Percentiles rank a stretch among this genome's conserved stretches.
These are phyloP conservation scores for Diaporthe ilicicola DNA, from an alignment of 2,329 filamentous ascomycete species.

Conservation along the genomic window DNA sequence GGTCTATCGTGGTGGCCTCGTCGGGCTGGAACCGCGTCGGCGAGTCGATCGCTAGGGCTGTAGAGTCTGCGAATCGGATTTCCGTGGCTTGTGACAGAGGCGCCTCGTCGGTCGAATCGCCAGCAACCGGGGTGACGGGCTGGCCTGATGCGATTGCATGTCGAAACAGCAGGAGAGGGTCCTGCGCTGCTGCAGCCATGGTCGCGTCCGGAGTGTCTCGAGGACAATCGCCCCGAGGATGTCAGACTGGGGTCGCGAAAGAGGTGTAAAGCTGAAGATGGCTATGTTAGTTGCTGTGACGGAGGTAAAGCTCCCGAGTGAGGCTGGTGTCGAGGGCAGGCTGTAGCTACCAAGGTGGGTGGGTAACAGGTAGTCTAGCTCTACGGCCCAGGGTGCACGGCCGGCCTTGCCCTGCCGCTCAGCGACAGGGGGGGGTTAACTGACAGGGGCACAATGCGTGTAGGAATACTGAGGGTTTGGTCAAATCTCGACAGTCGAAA, in stretches of 20 bases:
- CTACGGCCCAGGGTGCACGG: not conserved
- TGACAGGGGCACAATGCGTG: conserved; percentile 5
- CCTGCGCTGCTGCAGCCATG: conserved; percentile 71
- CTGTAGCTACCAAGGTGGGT: conserved; percentile 9
- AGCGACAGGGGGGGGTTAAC: not conserved
- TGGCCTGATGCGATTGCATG: conserved; percentile 78
- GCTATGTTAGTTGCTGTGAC: not conserved
- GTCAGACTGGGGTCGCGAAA: not conserved
- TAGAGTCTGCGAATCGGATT: conserved; percentile 74
- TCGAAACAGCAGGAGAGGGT: conserved; percentile 85
- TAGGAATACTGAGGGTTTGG: too few relatives aligned
- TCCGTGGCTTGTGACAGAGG: conserved; percentile 79
- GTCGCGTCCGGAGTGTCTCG: not conserved
- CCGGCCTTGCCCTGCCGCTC: not conserved
- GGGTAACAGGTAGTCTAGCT: not conserved
- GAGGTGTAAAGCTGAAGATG: not conserved
- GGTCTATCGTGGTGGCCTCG: conserved; percentile 75
- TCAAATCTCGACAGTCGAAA: not conserved
- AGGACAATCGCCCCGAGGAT: not conserved
- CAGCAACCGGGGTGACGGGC: conserved; percentile 76
- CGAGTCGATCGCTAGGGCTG: conserved; percentile 73
- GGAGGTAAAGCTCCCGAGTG: not conserved
- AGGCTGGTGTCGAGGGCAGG: not conserved
- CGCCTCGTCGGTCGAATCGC: conserved; percentile 70
- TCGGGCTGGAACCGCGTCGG: conserved; percentile 86